Conservation (phyloP, 148 eudicot species). For the Chenopodium suecicum region DNA sequence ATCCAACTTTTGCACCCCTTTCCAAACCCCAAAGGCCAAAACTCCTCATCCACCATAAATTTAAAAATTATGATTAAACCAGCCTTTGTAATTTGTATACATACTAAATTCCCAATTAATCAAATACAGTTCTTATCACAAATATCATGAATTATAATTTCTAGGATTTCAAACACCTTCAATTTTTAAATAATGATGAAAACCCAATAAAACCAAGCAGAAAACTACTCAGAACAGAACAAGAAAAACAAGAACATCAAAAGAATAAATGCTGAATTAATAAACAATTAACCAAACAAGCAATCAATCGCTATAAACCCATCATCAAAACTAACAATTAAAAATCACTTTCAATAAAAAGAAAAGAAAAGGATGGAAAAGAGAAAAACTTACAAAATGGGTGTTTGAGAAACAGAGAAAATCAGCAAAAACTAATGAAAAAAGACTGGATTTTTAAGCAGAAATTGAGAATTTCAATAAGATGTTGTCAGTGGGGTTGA, state of each 20-base stretch:
- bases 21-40: background rate
- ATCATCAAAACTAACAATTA: background rate
- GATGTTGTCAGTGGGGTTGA: background rate
- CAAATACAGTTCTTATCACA: background rate
- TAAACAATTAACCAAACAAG: background rate
- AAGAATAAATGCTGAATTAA: background rate
- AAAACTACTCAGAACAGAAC: background rate
- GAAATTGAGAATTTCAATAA: background rate
- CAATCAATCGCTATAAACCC: background rate
- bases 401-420: constrained; percentile 4
- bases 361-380: background rate
- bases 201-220: background rate
- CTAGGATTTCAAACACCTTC: background rate
- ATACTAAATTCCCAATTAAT: background rate
- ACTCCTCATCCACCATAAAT: background rate
- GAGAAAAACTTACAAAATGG: constrained; percentile 16
- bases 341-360: background rate
- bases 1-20: background rate
- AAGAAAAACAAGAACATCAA: background rate
- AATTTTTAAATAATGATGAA: background rate
- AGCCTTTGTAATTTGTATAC: too few species aligned
- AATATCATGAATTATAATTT: background rate
- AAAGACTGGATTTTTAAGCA: background rate
- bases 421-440: background rate
- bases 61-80: too few species aligned